phyloP scores from a whole-genome alignment of 768 basidiomycete species.

The Agaricus subrufescens region DNA sequence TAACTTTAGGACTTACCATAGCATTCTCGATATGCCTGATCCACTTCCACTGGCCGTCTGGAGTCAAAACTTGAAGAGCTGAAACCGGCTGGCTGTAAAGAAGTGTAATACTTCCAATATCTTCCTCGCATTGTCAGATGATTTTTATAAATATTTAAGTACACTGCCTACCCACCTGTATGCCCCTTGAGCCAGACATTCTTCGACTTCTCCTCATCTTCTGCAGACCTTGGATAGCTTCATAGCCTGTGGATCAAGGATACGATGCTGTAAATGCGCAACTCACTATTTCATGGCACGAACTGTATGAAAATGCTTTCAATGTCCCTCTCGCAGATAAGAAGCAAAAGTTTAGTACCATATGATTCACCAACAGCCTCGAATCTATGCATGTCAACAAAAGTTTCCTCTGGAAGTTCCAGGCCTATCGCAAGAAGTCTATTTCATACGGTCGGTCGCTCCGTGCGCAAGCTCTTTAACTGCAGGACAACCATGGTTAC shows the following conservation, averaged over 20 bases:
- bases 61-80: constrained; percentile 51
- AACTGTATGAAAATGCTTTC: constrained; percentile 25
- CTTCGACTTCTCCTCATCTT: constrained; percentile 46
- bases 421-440: constrained; percentile 49
- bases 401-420: constrained; percentile 48
- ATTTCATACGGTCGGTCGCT: background rate
- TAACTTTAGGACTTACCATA: constrained; percentile 29
- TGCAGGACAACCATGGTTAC: constrained; percentile 16
- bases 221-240: constrained; percentile 46
- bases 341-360: constrained; percentile 21
- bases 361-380: constrained; percentile 37
- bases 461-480: background rate
- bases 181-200: constrained; percentile 64
- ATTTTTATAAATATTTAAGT: background rate
- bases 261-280: too few relatives aligned
- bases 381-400: constrained; percentile 44
- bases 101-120: constrained; percentile 53
- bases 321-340: background rate
- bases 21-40: constrained; percentile 56
- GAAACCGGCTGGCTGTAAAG: constrained; percentile 60
- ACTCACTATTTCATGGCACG: constrained; percentile 66
- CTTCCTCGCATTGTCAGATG: constrained; percentile 18
- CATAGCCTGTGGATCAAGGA: background rate
- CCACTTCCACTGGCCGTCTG: constrained; percentile 52
- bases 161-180: constrained; percentile 31